Base-by-base conservation (phyloP, 495 filamentous ascomycete species). In the Penicillium arizonense region DNA sequence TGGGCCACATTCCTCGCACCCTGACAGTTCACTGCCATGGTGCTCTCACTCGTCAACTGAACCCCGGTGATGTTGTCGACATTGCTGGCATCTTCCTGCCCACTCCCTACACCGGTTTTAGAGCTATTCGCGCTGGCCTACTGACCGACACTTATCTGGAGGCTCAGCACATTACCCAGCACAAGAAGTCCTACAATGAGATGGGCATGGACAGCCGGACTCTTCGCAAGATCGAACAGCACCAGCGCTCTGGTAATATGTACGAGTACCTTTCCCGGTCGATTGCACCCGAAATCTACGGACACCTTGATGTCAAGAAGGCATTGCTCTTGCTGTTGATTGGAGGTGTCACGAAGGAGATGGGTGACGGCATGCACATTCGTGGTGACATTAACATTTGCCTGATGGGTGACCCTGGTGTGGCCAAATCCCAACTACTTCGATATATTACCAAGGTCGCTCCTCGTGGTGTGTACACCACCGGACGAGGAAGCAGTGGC, bases 401-500 rank as follows among this genome's bases (percentile, higher is more conserved):
- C 72, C 77, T 98, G 54, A 97, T 98, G 94, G 94, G 94, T 77
- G 94, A 98, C 65, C 94, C 94, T 63, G 94, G 94, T 87, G 95
- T 97, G 55, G 94, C 94, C 71, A 98, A 98, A 74, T 98, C 94
- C 30, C 94, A 98, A 74, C 72, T 98, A 54, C 77, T 98, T 49
- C 96, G 96, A 72, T 98, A 97, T 69, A 97, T 98, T 66, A 89
- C 92, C 48, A 98, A 98, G 72, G 94, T 98, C 35, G 94, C 94
- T 5, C 94, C 94, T 21, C 88, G 94, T 41, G 94, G 94, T 57
- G 92, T 98, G 28, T 98, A 98, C 76, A 98, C 94, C 2, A 96
- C 95, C 8, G 94, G 94, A 63, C 90, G 94, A 59, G 94, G 94
- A 59, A 92, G 87, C 78, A 93, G 88, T 65, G 94, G 94, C 63